phyloP scores from a whole-genome alignment of 345 rosid genomes.

The Arabis hirsuta region DNA sequence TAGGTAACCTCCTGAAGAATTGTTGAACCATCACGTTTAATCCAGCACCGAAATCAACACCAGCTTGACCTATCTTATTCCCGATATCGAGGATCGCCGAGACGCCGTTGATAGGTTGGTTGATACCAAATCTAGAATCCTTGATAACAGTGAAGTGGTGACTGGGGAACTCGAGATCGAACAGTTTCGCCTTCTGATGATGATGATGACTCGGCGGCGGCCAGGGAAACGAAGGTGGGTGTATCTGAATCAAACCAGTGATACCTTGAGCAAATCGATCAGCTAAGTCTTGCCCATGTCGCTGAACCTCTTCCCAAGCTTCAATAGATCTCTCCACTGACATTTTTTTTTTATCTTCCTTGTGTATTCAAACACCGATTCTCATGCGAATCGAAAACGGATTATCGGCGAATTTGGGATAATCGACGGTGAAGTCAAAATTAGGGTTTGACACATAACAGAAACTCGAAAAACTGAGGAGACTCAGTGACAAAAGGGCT shows the following conservation, averaged over 20 bases:
- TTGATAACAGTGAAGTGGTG: not conserved
- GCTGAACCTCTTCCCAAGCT: slow-evolving; percentile 97
- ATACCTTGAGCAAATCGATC: slow-evolving; percentile 90
- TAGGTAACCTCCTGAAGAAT: slow-evolving; percentile 70
- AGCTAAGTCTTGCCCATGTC: slow-evolving; percentile 93
- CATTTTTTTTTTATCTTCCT: too few relatives aligned
- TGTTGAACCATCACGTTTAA: slow-evolving; percentile 81
- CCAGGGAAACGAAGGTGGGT: slow-evolving; percentile 76
- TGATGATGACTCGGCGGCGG: slow-evolving; percentile 52
- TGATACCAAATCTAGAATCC: slow-evolving; percentile 52
- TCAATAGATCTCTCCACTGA: slow-evolving; percentile 73
- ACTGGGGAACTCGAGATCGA: slow-evolving; percentile 62
- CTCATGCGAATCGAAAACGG: too few relatives aligned
- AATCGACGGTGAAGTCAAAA: too few relatives aligned
- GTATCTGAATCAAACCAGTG: slow-evolving; percentile 75
- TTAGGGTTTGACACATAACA: too few relatives aligned
- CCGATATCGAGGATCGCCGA: slow-evolving; percentile 76
- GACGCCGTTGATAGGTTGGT: slow-evolving; percentile 60
- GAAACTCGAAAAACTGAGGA: too few relatives aligned
- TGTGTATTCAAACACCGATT: too few relatives aligned
- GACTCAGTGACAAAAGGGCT: too few relatives aligned
- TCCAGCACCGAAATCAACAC: slow-evolving; percentile 81
- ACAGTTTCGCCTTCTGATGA: slow-evolving; percentile 54
- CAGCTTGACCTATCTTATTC: slow-evolving; percentile 83
- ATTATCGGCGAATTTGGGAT: too few relatives aligned